Evolutionary conservation across 208 protist genomes (phyloP).

Genomic region (Leishmania amazonensis): DNA sequence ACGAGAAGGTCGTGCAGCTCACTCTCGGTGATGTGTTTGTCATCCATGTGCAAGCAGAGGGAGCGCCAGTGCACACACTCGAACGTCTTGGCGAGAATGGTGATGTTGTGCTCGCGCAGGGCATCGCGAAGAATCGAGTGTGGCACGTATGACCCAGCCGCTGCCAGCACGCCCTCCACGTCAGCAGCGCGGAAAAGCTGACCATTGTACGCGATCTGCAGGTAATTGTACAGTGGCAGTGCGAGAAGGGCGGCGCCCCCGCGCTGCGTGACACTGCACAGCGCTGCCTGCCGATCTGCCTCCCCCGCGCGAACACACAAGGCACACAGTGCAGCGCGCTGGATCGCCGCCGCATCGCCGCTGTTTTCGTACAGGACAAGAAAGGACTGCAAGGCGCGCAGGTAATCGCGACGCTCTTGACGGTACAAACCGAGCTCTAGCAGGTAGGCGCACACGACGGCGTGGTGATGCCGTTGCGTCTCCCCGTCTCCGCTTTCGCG

Average conservation of each 20-base stretch:
- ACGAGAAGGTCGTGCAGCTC: constrained; percentile 31
- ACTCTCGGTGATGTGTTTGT: constrained; percentile 14
- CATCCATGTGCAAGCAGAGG: constrained; percentile 30
- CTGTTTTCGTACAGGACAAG: constrained; percentile 16
- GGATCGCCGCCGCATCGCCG: constrained; percentile 6
- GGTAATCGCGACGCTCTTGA: constrained; percentile 19
- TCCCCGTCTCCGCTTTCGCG: neutral
- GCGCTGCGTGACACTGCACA: constrained; percentile 4
- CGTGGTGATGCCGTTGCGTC: constrained; percentile 1
- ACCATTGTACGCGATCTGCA: constrained; percentile 1
- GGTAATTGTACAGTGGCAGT: neutral
- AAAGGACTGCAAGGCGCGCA: constrained; percentile 31
- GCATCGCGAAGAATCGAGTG: constrained; percentile 8
- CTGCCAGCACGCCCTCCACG: neutral
- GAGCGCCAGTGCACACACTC: constrained; percentile 35
- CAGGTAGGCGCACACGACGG: constrained; percentile 22
- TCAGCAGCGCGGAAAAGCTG: constrained; percentile 17
- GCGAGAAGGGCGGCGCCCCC: neutral
- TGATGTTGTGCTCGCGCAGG: constrained; percentile 32
- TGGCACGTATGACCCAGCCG: neutral
- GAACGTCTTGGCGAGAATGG: constrained; percentile 20
- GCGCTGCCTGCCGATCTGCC: constrained; percentile 6
- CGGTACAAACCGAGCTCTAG: constrained; percentile 24
- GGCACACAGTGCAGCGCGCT: constrained; percentile 17
- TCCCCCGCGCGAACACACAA: constrained; percentile 25